phyloP scores from a whole-genome alignment of 2,329 filamentous ascomycete genomes.

The Fusarium buxicola region DNA sequence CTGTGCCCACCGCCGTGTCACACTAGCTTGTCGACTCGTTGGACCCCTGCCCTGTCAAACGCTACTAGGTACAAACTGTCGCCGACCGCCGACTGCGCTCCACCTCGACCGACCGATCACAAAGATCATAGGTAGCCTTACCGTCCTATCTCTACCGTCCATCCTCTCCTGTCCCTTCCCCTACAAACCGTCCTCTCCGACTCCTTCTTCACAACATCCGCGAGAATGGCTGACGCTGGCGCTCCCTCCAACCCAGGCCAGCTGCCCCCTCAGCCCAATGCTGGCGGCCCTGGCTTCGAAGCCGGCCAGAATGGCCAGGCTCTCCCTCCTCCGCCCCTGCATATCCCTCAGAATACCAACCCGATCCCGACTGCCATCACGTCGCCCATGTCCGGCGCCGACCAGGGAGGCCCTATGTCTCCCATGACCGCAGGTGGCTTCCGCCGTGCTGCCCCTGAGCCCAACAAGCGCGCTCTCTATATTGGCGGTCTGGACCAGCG shows the following conservation, averaged over 20 bases:
- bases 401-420: constrained; percentile 78
- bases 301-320: constrained; percentile 76
- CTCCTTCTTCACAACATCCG: constrained; percentile 32
- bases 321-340: constrained; percentile 90
- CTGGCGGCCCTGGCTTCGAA: constrained; percentile 82
- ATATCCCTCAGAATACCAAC: constrained; percentile 97
- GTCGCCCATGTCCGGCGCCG: constrained; percentile 81
- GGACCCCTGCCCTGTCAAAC: constrained; percentile 43
- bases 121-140: constrained; percentile 46
- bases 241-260: constrained; percentile 71
- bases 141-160: constrained; percentile 35
- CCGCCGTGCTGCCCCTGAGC: constrained; percentile 93
- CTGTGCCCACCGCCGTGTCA: constrained; percentile 32
- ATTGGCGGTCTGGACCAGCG: constrained; percentile 94
- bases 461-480: constrained; percentile 97
- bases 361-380: constrained; percentile 93
- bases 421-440: constrained; percentile 85
- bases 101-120: constrained; percentile 45
- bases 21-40: constrained; percentile 36
- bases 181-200: constrained; percentile 27
- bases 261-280: constrained; percentile 75
- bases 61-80: constrained; percentile 44
- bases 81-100: constrained; percentile 45
- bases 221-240: constrained; percentile 81
- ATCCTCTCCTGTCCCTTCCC: constrained; percentile 27